These are phyloP conservation scores for Entonaema liquescens DNA, from an alignment of 495 filamentous ascomycete genomes.

Conservation along the genomic window DNA sequence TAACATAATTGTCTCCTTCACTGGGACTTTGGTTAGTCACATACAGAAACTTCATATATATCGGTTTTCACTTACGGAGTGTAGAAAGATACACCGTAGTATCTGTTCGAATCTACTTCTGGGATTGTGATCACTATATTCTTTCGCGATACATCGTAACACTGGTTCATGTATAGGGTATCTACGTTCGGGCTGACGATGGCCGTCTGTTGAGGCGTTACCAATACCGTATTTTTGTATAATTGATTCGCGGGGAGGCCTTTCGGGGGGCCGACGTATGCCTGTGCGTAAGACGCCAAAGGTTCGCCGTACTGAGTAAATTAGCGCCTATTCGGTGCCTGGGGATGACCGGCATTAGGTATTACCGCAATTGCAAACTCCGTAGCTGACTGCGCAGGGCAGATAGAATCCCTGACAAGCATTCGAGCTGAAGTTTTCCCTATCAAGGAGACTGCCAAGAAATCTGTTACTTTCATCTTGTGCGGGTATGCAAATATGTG, in stretches of 20 bases:
- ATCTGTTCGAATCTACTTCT: neutral
- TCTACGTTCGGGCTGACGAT: slow-evolving; percentile 1
- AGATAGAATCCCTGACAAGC: no score
- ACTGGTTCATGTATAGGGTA: slow-evolving; percentile 1
- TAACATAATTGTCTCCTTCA: neutral
- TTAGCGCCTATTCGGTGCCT: no score
- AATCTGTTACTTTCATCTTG: no score
- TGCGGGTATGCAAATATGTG: no score
- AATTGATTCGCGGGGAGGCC: neutral
- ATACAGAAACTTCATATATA: neutral
- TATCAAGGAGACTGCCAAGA: no score
- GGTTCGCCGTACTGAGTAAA: no score
- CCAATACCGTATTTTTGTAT: neutral
- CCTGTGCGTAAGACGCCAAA: no score
- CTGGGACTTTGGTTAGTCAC: neutral
- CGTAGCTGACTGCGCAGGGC: no score
- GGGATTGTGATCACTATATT: neutral
- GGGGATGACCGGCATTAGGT: no score
- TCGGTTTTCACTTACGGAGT: neutral
- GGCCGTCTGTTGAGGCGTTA: neutral
- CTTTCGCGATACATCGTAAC: neutral
- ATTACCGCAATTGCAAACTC: no score
- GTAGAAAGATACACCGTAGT: neutral
- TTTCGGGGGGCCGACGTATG: no score
- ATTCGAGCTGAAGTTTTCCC: no score